phyloP scores from a whole-genome alignment of 441 rosid species.

The Populus hybrid region DNA sequence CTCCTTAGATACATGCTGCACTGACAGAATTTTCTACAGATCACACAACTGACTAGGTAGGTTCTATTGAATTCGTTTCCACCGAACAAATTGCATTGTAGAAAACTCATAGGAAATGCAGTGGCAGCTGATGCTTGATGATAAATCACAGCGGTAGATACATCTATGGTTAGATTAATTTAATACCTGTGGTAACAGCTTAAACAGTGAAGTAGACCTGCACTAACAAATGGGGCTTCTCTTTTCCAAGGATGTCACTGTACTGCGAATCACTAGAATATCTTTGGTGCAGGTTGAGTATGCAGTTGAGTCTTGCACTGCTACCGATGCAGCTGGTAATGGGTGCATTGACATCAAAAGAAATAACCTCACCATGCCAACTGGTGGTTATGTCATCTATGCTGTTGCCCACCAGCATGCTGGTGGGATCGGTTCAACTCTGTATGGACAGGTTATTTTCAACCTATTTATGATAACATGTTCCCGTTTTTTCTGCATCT shows the following conservation, averaged over 20 bases:
- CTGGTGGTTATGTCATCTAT: conserved; percentile 66
- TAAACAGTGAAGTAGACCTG: not conserved
- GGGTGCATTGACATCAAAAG: conserved; percentile 48
- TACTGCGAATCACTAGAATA: not conserved
- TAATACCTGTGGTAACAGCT: not conserved
- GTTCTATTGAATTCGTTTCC: no score
- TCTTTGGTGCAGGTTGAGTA: conserved; percentile 62
- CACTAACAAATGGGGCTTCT: not conserved
- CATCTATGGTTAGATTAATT: not conserved
- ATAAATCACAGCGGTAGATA: not conserved
- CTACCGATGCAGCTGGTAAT: conserved; percentile 5
- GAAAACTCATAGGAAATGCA: not conserved
- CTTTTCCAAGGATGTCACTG: not conserved
- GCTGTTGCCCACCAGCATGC: conserved; percentile 80
- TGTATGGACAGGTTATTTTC: conserved; percentile 62
- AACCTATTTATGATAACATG: not conserved
- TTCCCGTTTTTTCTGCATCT: not conserved
- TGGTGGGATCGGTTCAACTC: conserved; percentile 63
- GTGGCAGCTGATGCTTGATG: not conserved
- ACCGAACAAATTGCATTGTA: not conserved
- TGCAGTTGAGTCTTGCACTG: conserved; percentile 47
- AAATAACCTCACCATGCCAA: conserved; percentile 55
- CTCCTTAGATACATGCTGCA: no score
- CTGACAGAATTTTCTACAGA: no score
- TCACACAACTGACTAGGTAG: no score